phyloP scores from a whole-genome alignment of 202 grass and related monocot genomes.

The Zoysia matrella region DNA sequence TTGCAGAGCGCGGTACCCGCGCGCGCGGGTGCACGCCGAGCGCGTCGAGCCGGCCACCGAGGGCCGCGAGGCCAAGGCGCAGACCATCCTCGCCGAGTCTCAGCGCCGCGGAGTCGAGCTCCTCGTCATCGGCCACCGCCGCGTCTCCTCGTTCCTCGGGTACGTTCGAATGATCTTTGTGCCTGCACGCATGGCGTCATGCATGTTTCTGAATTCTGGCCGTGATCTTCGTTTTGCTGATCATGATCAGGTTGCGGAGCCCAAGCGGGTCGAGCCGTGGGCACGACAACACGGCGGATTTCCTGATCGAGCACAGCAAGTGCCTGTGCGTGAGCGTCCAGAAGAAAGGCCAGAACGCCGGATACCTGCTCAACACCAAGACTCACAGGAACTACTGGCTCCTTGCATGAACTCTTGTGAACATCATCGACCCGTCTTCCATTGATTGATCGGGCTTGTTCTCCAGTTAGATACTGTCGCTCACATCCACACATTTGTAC shows the following conservation, averaged over 20 bases:
- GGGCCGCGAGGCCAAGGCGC: slow-evolving; percentile 76
- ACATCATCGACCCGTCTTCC: background rate
- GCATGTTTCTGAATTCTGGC: too few species aligned
- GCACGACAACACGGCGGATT: slow-evolving; percentile 64
- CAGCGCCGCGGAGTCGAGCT: slow-evolving; percentile 66
- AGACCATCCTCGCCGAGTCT: slow-evolving; percentile 67
- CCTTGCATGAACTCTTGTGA: slow-evolving; percentile 61
- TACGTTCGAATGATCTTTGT: slow-evolving; percentile 6
- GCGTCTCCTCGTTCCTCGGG: slow-evolving; percentile 72
- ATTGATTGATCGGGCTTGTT: background rate
- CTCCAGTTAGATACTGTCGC: background rate
- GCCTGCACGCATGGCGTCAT: too few species aligned
- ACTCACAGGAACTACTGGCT: slow-evolving; percentile 97
- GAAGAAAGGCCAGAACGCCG: slow-evolving; percentile 87
- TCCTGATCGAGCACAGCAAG: slow-evolving; percentile 90
- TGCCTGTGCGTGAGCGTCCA: slow-evolving; percentile 90
- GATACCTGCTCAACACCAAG: slow-evolving; percentile 90
- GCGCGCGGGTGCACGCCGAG: slow-evolving; percentile 54
- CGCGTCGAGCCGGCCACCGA: slow-evolving; percentile 69
- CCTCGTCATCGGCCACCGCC: slow-evolving; percentile 76
- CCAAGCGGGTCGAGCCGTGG: slow-evolving; percentile 55
- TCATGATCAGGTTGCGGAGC: slow-evolving; percentile 51
- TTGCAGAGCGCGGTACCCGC: slow-evolving; percentile 66
- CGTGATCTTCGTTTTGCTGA: too few species aligned
- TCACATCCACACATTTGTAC: background rate